Evolutionary conservation across 495 filamentous ascomycete genomes (phyloP).

Genomic region (Penicillium turbatum): DNA sequence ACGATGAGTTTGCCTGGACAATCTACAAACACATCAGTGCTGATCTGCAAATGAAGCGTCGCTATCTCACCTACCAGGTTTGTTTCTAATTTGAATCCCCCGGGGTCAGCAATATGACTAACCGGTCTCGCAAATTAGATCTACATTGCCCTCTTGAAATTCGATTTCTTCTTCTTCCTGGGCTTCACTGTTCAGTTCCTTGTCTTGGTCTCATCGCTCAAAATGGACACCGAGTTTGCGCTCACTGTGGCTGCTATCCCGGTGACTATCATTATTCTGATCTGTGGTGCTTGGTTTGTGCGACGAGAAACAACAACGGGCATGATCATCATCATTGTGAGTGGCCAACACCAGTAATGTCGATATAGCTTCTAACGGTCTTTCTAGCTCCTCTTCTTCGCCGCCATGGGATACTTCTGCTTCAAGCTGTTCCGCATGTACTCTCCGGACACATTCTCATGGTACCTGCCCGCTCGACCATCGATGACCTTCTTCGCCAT

Average conservation of each 20-base stretch:
- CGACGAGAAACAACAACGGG: conserved; percentile 74
- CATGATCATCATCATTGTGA: conserved; percentile 70
- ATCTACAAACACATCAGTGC: conserved; percentile 99
- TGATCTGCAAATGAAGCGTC: conserved; percentile 92
- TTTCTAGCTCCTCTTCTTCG: conserved; percentile 71
- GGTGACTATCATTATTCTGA: conserved; percentile 80
- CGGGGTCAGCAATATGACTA: conserved; percentile 11
- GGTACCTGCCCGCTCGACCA: conserved; percentile 69
- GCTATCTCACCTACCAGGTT: conserved; percentile 96
- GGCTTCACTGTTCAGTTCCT: conserved; percentile 97
- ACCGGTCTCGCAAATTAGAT: conserved; percentile 58
- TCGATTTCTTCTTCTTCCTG: conserved; percentile 99
- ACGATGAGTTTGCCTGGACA: conserved; percentile 98
- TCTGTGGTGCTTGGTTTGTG: conserved; percentile 78
- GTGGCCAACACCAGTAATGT: conserved; percentile 17
- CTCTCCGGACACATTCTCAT: conserved; percentile 42
- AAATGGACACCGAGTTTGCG: conserved; percentile 67
- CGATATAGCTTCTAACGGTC: conserved; percentile 17
- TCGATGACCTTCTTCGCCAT: conserved; percentile 90
- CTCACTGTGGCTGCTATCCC: conserved; percentile 87
- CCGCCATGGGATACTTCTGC: conserved; percentile 88
- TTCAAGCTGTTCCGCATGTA: conserved; percentile 99
- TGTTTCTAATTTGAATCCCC: conserved; percentile 11
- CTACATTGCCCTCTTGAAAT: conserved; percentile 95
- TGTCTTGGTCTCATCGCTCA: conserved; percentile 74